Base-by-base conservation (phyloP, 179 eudicot species). In the Spergularia azorica region DNA sequence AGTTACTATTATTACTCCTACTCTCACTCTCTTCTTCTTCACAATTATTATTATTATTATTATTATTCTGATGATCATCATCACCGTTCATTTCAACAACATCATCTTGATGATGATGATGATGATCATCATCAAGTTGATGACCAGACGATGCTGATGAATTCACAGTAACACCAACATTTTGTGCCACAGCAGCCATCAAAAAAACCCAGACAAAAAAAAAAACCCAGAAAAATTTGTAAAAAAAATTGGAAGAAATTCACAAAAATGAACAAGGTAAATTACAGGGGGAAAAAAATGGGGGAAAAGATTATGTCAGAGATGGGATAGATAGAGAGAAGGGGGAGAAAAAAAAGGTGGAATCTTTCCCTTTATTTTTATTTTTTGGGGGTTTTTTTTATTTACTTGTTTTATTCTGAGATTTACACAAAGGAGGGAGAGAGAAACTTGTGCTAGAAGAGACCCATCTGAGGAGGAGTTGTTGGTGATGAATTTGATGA, bases 141-240 rank as follows among this genome's bases (percentile, higher is more conserved):
- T 83, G 77, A 79, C 76, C 75, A 82, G 89, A 83, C 82, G 85
- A 14, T 80, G 83, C 60, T 2, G 71, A 46, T 17, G 70, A 85
- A 71, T 63, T 89, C 87, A 52, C 80, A 70, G 32, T 2, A 26
- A 54, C 79, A 79, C 55, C 85, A 72, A 57, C 80, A 83, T 83
- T 83, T 59, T 79, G 76, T 32, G 81, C 75, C 16, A 80, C 81
- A 70, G 79, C 80, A 80, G 86, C 86, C 86, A 83, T 83, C 21
- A 73, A 73, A 43, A 62, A 61, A 62, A 18, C 74, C 32, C 80
- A 70, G 51, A 64, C 4, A 12, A 16, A 41, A 72, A 56, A 69
- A 5, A 20, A 67, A 10, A 32, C 76, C 54, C 77, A 72, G 48
- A 61, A 16, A 70, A 51, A 14, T 57, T 52, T 63, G 32, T 5